Evolutionary conservation across 208 protist species (phyloP), one percentile per base, ranked within the genome.

Genomic region (Leishmania tarentolae): DNA sequence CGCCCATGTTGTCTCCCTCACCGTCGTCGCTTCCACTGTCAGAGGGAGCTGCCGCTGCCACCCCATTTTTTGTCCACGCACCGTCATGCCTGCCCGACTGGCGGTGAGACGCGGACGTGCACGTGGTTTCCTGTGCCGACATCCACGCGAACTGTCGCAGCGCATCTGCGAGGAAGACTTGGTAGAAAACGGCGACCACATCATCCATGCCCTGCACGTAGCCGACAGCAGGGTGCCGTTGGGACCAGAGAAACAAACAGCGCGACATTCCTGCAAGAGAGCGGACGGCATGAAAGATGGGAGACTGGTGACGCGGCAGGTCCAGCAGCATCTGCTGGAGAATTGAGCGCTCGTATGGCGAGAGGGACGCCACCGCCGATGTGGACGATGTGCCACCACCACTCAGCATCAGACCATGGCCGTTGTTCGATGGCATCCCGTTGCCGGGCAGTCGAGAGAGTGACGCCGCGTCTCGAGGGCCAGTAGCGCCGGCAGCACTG

Each of bases 171-270:
- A 98, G 80, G 83, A 99, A 99, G 50, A 97, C 91, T 21, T 92
- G 88, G 76, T 98, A 97, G 79, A 99, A 99, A 40, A 98, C 90
- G 47, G 86, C 91, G 24, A 98, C 87, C 15, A 99, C 81, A 83
- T 99, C 98, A 77, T 99, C 98, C 87, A 99, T 98, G 78, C 98
- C 98, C 83, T 99, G 97, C 71, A 99, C 98, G 83, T 99, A 99
- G 8, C 97, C 97, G 46, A 95, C 94, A 2, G 96, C 97, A 15
- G 98, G 97, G 86, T 99, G 97, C 2, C 96, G 90, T 57, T 98
- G 91, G 0, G 95, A 88, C 95, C 96, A 99, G 24, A 99, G 82
- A 75, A 98, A 99, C 8, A 99, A 80, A 46, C 97, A 93, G 37
- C 96, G 88, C 61, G 96, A 89, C 73, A 99, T 87, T 28, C 83